Conservation (phyloP, 2,329 filamentous ascomycete genomes). For the Claviceps purpurea region DNA sequence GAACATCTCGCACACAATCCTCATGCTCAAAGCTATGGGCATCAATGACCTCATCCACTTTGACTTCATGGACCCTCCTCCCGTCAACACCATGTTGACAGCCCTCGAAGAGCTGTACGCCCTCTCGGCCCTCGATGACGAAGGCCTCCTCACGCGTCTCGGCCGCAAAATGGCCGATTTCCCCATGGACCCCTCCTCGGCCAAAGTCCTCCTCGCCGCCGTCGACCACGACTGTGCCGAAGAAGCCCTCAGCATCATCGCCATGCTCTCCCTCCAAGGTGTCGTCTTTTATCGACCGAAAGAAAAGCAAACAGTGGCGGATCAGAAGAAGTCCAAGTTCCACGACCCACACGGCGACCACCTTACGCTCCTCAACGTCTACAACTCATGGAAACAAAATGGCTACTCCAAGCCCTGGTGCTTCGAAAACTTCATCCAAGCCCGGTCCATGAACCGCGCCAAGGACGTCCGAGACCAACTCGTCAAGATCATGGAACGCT, state of each 20-base stretch:
- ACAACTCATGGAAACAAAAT: conserved; percentile 87
- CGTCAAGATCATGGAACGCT: conserved; percentile 84
- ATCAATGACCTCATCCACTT: conserved; percentile 97
- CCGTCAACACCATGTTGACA: conserved; percentile 94
- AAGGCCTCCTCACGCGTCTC: conserved; percentile 80
- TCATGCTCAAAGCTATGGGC: conserved; percentile 98
- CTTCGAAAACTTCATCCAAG: conserved; percentile 95
- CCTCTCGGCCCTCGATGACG: conserved; percentile 81
- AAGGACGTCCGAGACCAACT: conserved; percentile 90
- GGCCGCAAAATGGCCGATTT: conserved; percentile 98
- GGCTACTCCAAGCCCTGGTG: conserved; percentile 83
- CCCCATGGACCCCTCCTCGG: conserved; percentile 87
- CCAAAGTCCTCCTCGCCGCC: conserved; percentile 79
- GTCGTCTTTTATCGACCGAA: conserved; percentile 93
- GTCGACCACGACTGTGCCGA: conserved; percentile 84
- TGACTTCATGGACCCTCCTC: conserved; percentile 97
- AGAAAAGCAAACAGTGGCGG: conserved; percentile 90
- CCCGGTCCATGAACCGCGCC: conserved; percentile 72
- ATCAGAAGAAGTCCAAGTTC: conserved; percentile 96
- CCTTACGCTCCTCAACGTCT: conserved; percentile 88
- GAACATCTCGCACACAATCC: conserved; percentile 81
- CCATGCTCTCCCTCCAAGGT: conserved; percentile 77
- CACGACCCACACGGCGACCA: conserved; percentile 92
- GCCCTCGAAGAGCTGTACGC: conserved; percentile 92
- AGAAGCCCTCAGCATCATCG: conserved; percentile 86